These are phyloP conservation scores for Nothophoma quercina DNA, from an alignment of 2,329 filamentous ascomycete species.

Conservation along the genomic window DNA sequence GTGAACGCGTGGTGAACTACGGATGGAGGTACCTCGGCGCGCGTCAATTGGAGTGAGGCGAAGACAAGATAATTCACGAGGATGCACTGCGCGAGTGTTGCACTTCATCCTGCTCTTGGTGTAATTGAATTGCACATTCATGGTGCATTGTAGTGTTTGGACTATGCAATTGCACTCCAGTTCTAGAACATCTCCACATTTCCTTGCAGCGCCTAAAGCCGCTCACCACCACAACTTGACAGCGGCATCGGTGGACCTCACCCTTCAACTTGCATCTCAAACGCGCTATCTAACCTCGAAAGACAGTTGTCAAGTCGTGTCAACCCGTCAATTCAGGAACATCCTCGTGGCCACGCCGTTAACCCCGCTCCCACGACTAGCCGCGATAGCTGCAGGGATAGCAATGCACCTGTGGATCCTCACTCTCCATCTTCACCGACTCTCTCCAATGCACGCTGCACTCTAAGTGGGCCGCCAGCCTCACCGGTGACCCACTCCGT, in stretches of 20 bases:
- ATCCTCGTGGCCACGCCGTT: slow-evolving; percentile 7
- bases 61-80: neutral
- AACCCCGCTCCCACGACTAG: slow-evolving; percentile 5
- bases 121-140: neutral
- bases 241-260: slow-evolving; percentile 13
- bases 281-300: slow-evolving; percentile 1
- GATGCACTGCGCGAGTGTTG: neutral
- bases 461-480: slow-evolving; percentile 28
- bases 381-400: slow-evolving; percentile 12
- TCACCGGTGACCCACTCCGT: slow-evolving; percentile 31
- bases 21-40: slow-evolving; percentile 12
- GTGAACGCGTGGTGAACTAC: slow-evolving; percentile 5
- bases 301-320: slow-evolving; percentile 2
- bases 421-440: slow-evolving; percentile 29
- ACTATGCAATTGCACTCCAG: slow-evolving; percentile 6
- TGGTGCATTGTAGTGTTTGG: neutral
- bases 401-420: slow-evolving; percentile 21
- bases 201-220: neutral
- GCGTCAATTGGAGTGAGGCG: slow-evolving; percentile 13
- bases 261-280: slow-evolving; percentile 1
- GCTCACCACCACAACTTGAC: neutral
- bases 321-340: slow-evolving; percentile 11
- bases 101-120: neutral
- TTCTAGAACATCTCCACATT: neutral
- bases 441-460: slow-evolving; percentile 27